Percentiles rank a stretch among this genome's conserved stretches.
Evolutionary conservation across 257 asterid genomes (phyloP).

Genomic region (Jacaranda copaia): DNA sequence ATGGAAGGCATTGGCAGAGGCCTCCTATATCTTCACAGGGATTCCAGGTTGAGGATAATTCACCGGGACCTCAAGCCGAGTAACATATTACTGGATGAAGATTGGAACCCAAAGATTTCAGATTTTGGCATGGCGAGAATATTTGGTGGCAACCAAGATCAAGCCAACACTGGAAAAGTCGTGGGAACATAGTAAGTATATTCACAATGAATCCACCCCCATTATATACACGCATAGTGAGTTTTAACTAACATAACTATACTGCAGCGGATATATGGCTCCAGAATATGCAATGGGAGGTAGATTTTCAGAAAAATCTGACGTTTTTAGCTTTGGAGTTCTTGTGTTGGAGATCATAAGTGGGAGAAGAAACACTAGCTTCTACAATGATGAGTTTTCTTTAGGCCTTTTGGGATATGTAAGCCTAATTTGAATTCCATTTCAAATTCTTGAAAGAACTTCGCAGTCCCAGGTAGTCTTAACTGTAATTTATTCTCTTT

Average conservation of each 20-base stretch:
- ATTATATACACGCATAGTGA: not conserved
- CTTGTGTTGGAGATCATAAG: conserved; percentile 41
- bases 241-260: not conserved
- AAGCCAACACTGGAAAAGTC: conserved; percentile 48
- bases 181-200: conserved; percentile 51
- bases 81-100: conserved; percentile 48
- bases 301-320: conserved; percentile 43
- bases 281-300: conserved; percentile 45
- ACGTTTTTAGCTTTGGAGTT: conserved; percentile 43
- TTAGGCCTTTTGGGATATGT: conserved; percentile 46
- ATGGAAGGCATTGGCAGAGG: conserved; percentile 58
- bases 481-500: not conserved
- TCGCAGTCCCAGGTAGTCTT: not conserved
- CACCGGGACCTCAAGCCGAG: conserved; percentile 53
- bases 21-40: conserved; percentile 53
- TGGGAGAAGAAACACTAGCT: conserved; percentile 42
- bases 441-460: not conserved
- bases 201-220: not conserved
- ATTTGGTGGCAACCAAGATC: conserved; percentile 54
- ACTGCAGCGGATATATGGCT: conserved; percentile 43
- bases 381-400: conserved; percentile 38
- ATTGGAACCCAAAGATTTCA: conserved; percentile 54
- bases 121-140: conserved; percentile 62
- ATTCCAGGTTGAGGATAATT: conserved; percentile 50
- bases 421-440: conserved; percentile 16